phyloP scores from a whole-genome alignment of 2,329 filamentous ascomycete species.

The Phoma sp. region DNA sequence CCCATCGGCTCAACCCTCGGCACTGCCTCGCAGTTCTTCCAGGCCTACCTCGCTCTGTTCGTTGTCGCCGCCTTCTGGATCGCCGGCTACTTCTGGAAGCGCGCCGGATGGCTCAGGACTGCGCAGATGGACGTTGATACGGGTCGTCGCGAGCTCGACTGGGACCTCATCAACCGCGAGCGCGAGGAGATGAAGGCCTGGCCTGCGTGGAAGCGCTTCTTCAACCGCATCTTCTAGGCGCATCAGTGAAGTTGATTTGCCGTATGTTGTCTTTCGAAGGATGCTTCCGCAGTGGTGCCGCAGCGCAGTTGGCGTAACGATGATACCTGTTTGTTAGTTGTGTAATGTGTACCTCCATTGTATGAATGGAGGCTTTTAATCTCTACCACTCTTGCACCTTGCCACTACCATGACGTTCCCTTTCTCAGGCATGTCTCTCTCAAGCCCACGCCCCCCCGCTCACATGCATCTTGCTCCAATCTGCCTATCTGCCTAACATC shows the following conservation, averaged over 20 bases:
- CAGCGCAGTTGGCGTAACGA: background rate
- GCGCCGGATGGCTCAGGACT: conserved; percentile 63
- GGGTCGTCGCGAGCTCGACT: conserved; percentile 69
- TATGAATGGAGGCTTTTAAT: background rate
- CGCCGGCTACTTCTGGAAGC: conserved; percentile 69
- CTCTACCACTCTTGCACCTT: too few species aligned
- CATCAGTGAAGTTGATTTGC: background rate
- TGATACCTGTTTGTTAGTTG: conserved; percentile 10
- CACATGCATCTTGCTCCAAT: too few species aligned
- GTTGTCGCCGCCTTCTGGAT: conserved; percentile 53
- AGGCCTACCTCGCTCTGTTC: conserved; percentile 55
- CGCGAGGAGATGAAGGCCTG: conserved; percentile 58
- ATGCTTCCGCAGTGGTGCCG: background rate
- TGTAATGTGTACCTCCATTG: conserved; percentile 11
- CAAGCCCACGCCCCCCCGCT: too few species aligned
- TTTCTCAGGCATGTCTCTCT: too few species aligned
- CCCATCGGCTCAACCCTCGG: conserved; percentile 37
- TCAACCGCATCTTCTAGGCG: conserved; percentile 37
- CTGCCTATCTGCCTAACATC: too few species aligned
- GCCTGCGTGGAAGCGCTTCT: conserved; percentile 57
- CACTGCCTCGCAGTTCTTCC: conserved; percentile 54
- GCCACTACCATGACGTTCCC: too few species aligned
- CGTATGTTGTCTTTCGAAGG: background rate
- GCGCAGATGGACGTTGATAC: conserved; percentile 71
- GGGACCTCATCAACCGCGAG: conserved; percentile 66